A percentile compares a stretch with the other conserved stretches of the same genome.
Evolutionary conservation across 352 stramenopile species (phyloP).

Genomic region (Aphanomyces euteiches): DNA sequence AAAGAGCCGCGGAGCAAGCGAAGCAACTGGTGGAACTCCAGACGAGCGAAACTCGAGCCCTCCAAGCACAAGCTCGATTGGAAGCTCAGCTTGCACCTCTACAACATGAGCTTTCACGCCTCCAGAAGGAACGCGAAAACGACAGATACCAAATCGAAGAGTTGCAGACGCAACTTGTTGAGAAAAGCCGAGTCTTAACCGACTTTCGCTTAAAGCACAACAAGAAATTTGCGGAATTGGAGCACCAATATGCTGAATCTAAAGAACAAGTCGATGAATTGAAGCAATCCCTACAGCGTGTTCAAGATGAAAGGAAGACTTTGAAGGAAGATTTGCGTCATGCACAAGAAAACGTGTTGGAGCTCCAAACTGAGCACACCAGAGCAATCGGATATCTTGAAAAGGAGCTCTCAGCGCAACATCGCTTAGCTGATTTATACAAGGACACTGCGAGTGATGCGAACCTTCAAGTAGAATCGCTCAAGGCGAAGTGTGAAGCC

Average conservation of each 20-base stretch:
- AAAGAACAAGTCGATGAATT: slow-evolving; percentile 37
- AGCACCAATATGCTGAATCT: slow-evolving; percentile 46
- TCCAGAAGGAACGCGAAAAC: slow-evolving; percentile 53
- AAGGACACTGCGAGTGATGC: slow-evolving; percentile 60
- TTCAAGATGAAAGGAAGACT: slow-evolving; percentile 61
- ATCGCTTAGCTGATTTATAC: slow-evolving; percentile 66
- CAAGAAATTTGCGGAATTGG: slow-evolving; percentile 54
- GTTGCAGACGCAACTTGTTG: slow-evolving; percentile 56
- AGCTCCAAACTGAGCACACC: slow-evolving; percentile 54
- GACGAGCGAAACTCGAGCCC: slow-evolving; percentile 57
- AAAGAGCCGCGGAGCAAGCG: slow-evolving; percentile 48
- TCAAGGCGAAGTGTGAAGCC: slow-evolving; percentile 54
- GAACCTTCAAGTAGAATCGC: slow-evolving; percentile 47
- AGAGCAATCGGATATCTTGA: slow-evolving; percentile 61
- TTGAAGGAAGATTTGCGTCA: slow-evolving; percentile 66
- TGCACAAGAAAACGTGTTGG: slow-evolving; percentile 23
- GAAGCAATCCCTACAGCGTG: slow-evolving; percentile 51
- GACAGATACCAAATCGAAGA: slow-evolving; percentile 54
- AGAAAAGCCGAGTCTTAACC: slow-evolving; percentile 64
- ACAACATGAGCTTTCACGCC: slow-evolving; percentile 42
- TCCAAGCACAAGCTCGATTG: slow-evolving; percentile 52
- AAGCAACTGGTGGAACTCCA: slow-evolving; percentile 52
- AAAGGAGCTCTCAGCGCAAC: slow-evolving; percentile 63
- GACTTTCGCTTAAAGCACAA: slow-evolving; percentile 53
- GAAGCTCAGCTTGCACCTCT: slow-evolving; percentile 61